These are phyloP conservation scores for Colletotrichum sojae DNA, from an alignment of 2,329 filamentous ascomycete genomes.

Conservation along the genomic window DNA sequence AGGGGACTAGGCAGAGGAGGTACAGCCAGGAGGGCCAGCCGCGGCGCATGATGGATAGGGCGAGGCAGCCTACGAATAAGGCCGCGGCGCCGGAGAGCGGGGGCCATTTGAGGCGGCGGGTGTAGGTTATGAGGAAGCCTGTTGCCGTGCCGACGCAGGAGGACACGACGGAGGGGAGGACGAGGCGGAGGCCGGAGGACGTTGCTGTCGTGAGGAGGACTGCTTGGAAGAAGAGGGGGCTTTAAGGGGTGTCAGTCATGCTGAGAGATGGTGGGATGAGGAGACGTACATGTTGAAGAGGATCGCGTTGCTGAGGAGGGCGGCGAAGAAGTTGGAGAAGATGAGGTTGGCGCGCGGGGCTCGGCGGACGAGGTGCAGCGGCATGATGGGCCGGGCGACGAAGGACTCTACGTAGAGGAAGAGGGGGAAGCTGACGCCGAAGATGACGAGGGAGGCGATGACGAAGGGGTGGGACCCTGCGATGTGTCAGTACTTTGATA, in stretches of 20 bases:
- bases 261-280: background rate
- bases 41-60: conserved; percentile 64
- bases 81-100: conserved; percentile 65
- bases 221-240: conserved; percentile 83
- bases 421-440: conserved; percentile 61
- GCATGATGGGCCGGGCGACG: conserved; percentile 71
- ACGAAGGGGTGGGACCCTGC: conserved; percentile 72
- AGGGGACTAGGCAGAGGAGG: conserved; percentile 69
- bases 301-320: conserved; percentile 68
- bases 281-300: conserved; percentile 69
- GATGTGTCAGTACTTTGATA: conserved; percentile 25
- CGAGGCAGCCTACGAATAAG: conserved; percentile 65
- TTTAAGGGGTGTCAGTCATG: conserved; percentile 46
- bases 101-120: conserved; percentile 72
- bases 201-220: conserved; percentile 80
- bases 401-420: conserved; percentile 68
- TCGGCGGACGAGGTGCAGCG: conserved; percentile 64
- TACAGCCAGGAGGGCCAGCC: conserved; percentile 67
- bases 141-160: conserved; percentile 69
- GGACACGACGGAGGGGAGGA: conserved; percentile 72
- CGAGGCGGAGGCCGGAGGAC: conserved; percentile 78
- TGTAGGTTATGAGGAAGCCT: conserved; percentile 74
- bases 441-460: conserved; percentile 64
- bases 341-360: conserved; percentile 71
- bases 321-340: conserved; percentile 67